These are phyloP conservation scores for Kentomonas sorsogonicus DNA, from an alignment of 208 protist species.

Conservation along the genomic window DNA sequence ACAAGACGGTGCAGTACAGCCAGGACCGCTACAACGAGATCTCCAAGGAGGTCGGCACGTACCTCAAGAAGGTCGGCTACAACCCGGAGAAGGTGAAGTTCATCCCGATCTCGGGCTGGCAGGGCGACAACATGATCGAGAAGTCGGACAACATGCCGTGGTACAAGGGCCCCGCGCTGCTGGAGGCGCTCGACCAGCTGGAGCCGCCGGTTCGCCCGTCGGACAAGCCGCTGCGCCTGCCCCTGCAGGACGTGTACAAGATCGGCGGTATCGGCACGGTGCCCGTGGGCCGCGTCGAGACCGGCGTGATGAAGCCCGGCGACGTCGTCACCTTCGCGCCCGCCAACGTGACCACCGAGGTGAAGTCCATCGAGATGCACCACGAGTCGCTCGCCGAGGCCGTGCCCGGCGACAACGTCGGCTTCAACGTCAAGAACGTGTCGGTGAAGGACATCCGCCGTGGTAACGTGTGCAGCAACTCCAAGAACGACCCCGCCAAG, in stretches of 20 bases:
- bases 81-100: conserved; percentile 88
- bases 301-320: conserved; percentile 37
- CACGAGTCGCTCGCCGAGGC: conserved; percentile 70
- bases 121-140: conserved; percentile 93
- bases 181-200: conserved; percentile 88
- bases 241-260: conserved; percentile 96
- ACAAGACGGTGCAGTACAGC: conserved; percentile 82
- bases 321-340: conserved; percentile 53
- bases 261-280: conserved; percentile 79
- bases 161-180: conserved; percentile 88
- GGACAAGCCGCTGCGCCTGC: conserved; percentile 94
- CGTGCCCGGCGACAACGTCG: conserved; percentile 90
- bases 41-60: conserved; percentile 47
- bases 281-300: conserved; percentile 53
- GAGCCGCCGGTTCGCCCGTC: conserved; percentile 75
- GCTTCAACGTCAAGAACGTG: conserved; percentile 93
- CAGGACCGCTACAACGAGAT: conserved; percentile 90
- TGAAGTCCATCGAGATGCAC: conserved; percentile 91
- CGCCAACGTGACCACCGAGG: conserved; percentile 32
- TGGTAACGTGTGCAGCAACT: conserved; percentile 59
- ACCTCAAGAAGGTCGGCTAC: conserved; percentile 91
- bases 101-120: conserved; percentile 95
- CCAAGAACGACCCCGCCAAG: conserved; percentile 56
- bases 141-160: conserved; percentile 91
- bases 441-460: conserved; percentile 89